A percentile compares a stretch with the other conserved stretches of the same genome.
These are phyloP conservation scores for Tylopilus orsonianus DNA, from an alignment of 1,284 basidiomycete genomes.

Conservation along the genomic window DNA sequence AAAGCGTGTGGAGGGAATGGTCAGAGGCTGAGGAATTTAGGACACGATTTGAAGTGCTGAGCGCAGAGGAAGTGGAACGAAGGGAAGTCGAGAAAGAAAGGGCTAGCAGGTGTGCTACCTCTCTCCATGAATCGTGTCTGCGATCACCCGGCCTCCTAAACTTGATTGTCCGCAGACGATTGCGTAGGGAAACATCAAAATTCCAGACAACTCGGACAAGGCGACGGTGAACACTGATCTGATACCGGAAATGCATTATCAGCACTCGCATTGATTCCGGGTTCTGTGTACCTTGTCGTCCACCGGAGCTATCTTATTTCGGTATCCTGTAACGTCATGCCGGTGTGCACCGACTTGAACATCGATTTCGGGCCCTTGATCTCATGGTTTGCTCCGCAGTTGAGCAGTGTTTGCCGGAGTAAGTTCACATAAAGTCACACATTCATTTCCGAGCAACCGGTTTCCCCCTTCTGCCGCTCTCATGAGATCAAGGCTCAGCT, in stretches of 20 bases:
- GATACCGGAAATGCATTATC: conserved; percentile 6
- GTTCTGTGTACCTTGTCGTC: conserved; percentile 4
- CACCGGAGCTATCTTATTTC: conserved; percentile 24
- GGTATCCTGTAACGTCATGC: conserved; percentile 25
- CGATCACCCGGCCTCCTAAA: conserved; percentile 1
- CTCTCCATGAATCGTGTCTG: not conserved
- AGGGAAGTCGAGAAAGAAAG: conserved; percentile 82
- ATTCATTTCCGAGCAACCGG: conserved; percentile 21
- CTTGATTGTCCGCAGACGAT: conserved; percentile 43
- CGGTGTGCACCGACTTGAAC: conserved; percentile 2
- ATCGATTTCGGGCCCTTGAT: conserved; percentile 13
- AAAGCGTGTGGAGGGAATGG: conserved; percentile 95
- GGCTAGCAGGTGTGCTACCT: conserved; percentile 57
- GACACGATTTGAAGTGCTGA: conserved; percentile 86
- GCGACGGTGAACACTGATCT: conserved; percentile 34
- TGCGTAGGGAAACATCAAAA: conserved; percentile 74
- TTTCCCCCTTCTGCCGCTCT: conserved; percentile 5
- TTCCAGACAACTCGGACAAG: conserved; percentile 59
- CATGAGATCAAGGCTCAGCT: conserved; percentile 15
- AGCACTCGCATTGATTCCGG: conserved; percentile 4
- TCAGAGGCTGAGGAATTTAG: conserved; percentile 88
- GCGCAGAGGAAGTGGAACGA: conserved; percentile 87
- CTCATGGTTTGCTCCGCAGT: conserved; percentile 11
- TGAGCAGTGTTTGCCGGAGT: conserved; percentile 6
- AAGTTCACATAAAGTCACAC: conserved; percentile 15